Conservation (phyloP, 140 eudicot species). For the Flaveria floridana region DNA sequence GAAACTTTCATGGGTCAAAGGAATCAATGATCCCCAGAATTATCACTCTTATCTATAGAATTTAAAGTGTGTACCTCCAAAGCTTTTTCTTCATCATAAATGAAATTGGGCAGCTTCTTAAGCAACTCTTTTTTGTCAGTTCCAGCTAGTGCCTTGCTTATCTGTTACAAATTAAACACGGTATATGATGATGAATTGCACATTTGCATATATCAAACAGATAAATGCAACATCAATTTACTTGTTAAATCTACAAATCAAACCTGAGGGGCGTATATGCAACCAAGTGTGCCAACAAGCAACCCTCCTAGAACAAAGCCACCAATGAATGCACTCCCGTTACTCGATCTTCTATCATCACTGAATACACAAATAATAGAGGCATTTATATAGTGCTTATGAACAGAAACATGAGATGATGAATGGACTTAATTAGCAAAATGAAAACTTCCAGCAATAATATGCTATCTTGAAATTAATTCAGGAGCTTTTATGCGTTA, state of each 20-base stretch:
- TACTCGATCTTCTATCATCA: constrained; percentile 51
- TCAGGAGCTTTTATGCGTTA: not conserved
- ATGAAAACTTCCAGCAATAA: not conserved
- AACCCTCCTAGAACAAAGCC: constrained; percentile 78
- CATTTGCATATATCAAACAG: constrained; percentile 3
- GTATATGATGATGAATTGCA: not conserved
- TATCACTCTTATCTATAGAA: not conserved
- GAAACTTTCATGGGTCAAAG: not conserved
- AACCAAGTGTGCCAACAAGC: constrained; percentile 71
- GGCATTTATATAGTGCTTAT: not conserved
- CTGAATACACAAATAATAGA: constrained; percentile 35
- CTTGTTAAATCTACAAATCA: constrained; percentile 22
- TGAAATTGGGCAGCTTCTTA: constrained; percentile 66
- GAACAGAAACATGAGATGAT: constrained; percentile 7
- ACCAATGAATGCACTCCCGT: constrained; percentile 52
- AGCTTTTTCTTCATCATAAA: constrained; percentile 78
- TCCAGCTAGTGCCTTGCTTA: constrained; percentile 76
- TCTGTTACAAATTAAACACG: constrained; percentile 34
- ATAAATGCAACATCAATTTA: constrained; percentile 1
- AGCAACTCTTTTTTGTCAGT: constrained; percentile 69
- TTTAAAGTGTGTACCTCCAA: constrained; percentile 51
- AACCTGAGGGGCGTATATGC: constrained; percentile 82
- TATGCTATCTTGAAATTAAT: not conserved
- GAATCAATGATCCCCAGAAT: not conserved
- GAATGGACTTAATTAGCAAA: constrained; percentile 10